Base-by-base conservation (phyloP, 768 basidiomycete genomes). In the Tulasnella sp. region DNA sequence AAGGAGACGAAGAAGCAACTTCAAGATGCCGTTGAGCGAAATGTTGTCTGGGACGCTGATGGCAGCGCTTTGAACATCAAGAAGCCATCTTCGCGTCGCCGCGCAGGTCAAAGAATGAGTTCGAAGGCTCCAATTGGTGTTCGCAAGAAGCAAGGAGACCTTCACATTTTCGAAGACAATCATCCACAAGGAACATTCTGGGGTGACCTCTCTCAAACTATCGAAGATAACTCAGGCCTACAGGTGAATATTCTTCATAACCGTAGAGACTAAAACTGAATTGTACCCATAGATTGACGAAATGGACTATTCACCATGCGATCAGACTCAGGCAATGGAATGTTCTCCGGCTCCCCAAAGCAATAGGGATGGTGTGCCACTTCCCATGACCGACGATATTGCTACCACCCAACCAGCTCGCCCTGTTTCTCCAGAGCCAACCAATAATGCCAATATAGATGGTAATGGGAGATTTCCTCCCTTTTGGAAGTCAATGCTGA, bases 91-190 rank as follows among this genome's bases (percentile, higher is more conserved):
- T 31, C 45, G 6, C 13, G 27, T 19, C 24, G 32, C 31, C 37
- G 27, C 19, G 24, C 29, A 15, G n/a, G n/a, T n/a, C n/a, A n/a
- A n/a, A n/a, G n/a, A n/a, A n/a, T n/a, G n/a, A n/a, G n/a, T n/a
- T n/a, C n/a, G n/a, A n/a, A n/a, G n/a, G n/a, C n/a, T n/a, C 49
- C 49, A 8, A 51, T 51, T 43, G 49, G 49, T 0, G 28, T 40
- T 1, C 37, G 40, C 12, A 31, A 15, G 19, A 27, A 12, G 2
- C 20, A 51, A 8, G 49, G 49, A 16, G 9, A 28, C 16, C 24
- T 51, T 13, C 19, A 4, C n/a, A 27, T 51, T 0, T 29, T 24
- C 15, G 24, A 51, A 20, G 49, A 40, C 2, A 42, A 42, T 0
- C 19, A 34, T 16, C 22, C 32, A n/a, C 13, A 43, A 16, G 39